Evolutionary conservation across 2,329 filamentous ascomycete species (phyloP).

Genomic region (Aspergillus quadrilineatus): DNA sequence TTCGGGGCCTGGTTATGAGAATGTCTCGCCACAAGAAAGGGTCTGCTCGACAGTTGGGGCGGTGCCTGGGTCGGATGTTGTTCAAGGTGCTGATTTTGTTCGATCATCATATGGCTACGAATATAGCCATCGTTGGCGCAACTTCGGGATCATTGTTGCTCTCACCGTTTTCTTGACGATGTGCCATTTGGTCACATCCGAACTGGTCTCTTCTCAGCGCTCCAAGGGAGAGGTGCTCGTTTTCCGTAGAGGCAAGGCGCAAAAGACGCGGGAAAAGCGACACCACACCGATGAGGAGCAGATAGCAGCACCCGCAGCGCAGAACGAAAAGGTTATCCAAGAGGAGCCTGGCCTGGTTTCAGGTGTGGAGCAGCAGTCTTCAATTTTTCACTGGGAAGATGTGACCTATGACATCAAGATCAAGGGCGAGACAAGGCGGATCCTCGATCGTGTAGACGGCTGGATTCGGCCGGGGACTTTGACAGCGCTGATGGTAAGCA

Average conservation of each 20-base stretch:
- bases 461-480: constrained; percentile 91
- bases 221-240: constrained; percentile 75
- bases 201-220: constrained; percentile 59
- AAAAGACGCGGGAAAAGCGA: background rate
- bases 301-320: background rate
- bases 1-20: constrained; percentile 35
- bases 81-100: constrained; percentile 62
- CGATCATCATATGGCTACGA: constrained; percentile 56
- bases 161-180: constrained; percentile 61
- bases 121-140: constrained; percentile 62
- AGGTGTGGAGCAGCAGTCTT: constrained; percentile 3
- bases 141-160: constrained; percentile 67
- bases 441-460: constrained; percentile 81
- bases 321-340: background rate
- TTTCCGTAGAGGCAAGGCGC: constrained; percentile 59
- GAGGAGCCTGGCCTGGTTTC: background rate
- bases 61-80: constrained; percentile 51
- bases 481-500: constrained; percentile 70
- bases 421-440: constrained; percentile 69
- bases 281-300: background rate
- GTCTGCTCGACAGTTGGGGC: constrained; percentile 61
- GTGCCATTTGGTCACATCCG: constrained; percentile 56
- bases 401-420: constrained; percentile 16
- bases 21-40: background rate
- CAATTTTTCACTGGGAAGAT: constrained; percentile 7